These are phyloP conservation scores for Corchorus capsularis DNA, from an alignment of 345 rosid genomes.

Conservation along the genomic window DNA sequence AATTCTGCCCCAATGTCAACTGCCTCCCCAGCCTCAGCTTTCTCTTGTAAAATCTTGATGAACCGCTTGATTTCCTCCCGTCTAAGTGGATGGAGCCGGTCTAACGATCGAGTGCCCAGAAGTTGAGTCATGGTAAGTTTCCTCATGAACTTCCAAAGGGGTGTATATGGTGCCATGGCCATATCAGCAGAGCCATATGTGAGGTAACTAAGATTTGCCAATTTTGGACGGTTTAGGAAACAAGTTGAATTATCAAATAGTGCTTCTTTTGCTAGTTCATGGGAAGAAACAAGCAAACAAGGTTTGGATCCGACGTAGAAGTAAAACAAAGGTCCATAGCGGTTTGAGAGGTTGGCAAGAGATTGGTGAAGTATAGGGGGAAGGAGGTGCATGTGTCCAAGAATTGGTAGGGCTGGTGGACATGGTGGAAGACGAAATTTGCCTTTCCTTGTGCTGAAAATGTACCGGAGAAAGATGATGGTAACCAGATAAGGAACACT, in stretches of 20 bases:
- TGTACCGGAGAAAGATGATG: conserved; percentile 25
- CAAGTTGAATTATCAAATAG: conserved; percentile 54
- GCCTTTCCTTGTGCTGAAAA: conserved; percentile 18
- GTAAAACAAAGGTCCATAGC: conserved; percentile 60
- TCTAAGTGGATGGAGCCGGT: conserved; percentile 45
- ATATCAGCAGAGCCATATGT: conserved; percentile 80
- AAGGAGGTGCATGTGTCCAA: conserved; percentile 75
- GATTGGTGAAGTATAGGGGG: conserved; percentile 63
- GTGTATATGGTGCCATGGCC: conserved; percentile 61
- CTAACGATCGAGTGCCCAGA: conserved; percentile 51
- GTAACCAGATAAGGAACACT: conserved; percentile 32
- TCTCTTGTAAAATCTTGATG: conserved; percentile 35
- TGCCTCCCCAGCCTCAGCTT: conserved; percentile 40
- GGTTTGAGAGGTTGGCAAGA: conserved; percentile 59
- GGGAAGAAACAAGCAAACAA: conserved; percentile 57
- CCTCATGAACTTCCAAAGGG: conserved; percentile 81
- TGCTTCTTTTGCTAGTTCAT: conserved; percentile 55
- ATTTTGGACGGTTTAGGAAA: conserved; percentile 58
- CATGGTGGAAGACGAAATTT: conserved; percentile 52
- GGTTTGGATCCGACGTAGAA: conserved; percentile 76
- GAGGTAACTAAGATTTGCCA: conserved; percentile 61
- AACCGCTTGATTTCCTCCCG: conserved; percentile 47
- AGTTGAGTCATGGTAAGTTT: conserved; percentile 68
- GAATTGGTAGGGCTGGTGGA: conserved; percentile 58
- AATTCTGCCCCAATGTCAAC: conserved; percentile 53